Evolutionary conservation across 164 flowering plant species (phyloP), one percentile per base, ranked within the genome.

Genomic region (Magnolia kwangsiensis): DNA sequence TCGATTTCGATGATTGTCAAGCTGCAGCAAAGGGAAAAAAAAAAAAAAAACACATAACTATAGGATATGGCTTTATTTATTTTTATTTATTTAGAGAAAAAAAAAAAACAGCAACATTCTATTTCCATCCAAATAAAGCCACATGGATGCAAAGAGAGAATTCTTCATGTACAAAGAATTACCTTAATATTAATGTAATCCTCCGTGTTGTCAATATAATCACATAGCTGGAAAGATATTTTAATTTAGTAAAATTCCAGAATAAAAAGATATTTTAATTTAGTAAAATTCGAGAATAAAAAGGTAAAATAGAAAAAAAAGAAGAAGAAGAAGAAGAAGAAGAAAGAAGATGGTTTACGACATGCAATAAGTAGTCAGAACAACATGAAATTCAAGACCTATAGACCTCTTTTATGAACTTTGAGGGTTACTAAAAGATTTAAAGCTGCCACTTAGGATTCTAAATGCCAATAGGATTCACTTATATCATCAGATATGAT

Each of bases 131-230:
- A 55, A 10, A 55, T 37, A 55, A 55, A 55, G 13, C 61, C 13
- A 55, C 13, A 10, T 55, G 61, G 13, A 16, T 55, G 16, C 8
- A 55, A 55, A 55, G 61, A 37, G 7, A 37, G 45, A 37, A 37
- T 55, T 55, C 61, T 55, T n/a, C 13, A 21, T 3, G 9, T n/a
- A 63, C 24, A 23, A 75, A 58, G 19, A 19, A 64, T 77, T 83
- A 94, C 98, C 98, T 96, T 98, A 77, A 96, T 96, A 78, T 96
- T 96, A 71, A 96, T 94, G 82, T 96, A 96, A 83, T 96, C 99
- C 81, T 96, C 98, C 2, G 98, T 95, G 79, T 93, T 98, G 82
- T 95, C 97, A 72, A 93, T 95, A 74, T 95, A 95, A 76, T 94
- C 99, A 2, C 99, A 90, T 77, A 96, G 81, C 99, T 96, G 91